A percentile compares a stretch with the other conserved stretches of the same genome.
phyloP scores from a whole-genome alignment of 495 filamentous ascomycete genomes.

The Aspergillus diversus region DNA sequence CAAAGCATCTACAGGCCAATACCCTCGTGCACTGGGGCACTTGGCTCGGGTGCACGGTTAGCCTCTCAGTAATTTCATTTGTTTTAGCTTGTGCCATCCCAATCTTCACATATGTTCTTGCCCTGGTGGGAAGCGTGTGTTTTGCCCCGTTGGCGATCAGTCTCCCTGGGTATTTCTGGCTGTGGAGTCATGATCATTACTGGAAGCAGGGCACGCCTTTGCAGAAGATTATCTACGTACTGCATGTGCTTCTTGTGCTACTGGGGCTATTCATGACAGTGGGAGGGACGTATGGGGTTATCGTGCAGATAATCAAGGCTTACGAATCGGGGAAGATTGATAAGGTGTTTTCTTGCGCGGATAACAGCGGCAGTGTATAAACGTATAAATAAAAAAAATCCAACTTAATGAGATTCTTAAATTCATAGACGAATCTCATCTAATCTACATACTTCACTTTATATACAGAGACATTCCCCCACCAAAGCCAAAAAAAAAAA shows the following conservation, averaged over 20 bases:
- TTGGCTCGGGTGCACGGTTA: slow-evolving; percentile 60
- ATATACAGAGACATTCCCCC: too few relatives aligned
- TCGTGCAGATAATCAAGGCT: slow-evolving; percentile 40
- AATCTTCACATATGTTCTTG: slow-evolving; percentile 66
- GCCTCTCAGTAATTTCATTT: slow-evolving; percentile 63
- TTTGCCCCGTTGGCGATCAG: slow-evolving; percentile 30
- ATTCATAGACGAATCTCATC: too few relatives aligned
- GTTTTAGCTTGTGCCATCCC: slow-evolving; percentile 71
- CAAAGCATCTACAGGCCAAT: slow-evolving; percentile 57
- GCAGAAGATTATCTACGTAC: slow-evolving; percentile 22
- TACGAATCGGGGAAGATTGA: slow-evolving; percentile 39
- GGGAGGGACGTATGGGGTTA: slow-evolving; percentile 43
- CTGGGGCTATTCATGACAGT: slow-evolving; percentile 43
- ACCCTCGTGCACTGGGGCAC: slow-evolving; percentile 48
- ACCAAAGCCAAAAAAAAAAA: too few relatives aligned
- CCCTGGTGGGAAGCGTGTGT: slow-evolving; percentile 41
- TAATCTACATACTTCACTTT: too few relatives aligned
- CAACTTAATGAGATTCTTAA: too few relatives aligned
- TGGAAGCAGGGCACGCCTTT: too few relatives aligned
- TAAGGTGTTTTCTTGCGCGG: slow-evolving; percentile 44
- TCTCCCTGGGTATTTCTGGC: too few relatives aligned
- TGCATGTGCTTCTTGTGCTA: slow-evolving; percentile 35
- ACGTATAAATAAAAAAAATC: too few relatives aligned
- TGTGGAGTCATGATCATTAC: too few relatives aligned
- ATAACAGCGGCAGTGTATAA: slow-evolving; percentile 31